phyloP scores from a whole-genome alignment of 306 rosid genomes.

The Acacia acuminata region DNA sequence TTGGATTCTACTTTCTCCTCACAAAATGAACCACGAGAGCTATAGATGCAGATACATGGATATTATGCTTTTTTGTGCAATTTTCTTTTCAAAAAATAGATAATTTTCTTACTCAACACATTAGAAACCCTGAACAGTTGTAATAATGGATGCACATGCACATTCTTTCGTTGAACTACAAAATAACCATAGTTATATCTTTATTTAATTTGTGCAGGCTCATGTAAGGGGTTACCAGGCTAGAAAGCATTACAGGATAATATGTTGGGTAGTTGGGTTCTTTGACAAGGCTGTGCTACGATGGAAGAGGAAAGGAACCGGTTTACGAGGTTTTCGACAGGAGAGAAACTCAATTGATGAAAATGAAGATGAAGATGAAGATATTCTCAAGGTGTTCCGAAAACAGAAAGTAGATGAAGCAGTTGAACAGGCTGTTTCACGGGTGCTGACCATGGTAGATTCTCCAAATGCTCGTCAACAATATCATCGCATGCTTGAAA shows the following conservation, averaged over 20 bases:
- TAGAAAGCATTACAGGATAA: conserved; percentile 72
- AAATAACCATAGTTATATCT: conserved; percentile 15
- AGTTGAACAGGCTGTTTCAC: conserved; percentile 66
- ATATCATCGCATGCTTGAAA: conserved; percentile 77
- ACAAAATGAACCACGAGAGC: conserved; percentile 19
- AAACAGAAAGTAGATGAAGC: conserved; percentile 74
- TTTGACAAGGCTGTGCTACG: conserved; percentile 86
- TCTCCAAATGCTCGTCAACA: conserved; percentile 74
- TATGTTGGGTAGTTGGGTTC: conserved; percentile 92
- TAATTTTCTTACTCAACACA: neutral
- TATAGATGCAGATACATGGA: conserved; percentile 5
- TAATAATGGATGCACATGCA: neutral
- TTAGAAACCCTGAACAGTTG: neutral
- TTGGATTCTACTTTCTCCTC: conserved; percentile 11
- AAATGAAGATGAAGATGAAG: conserved; percentile 86
- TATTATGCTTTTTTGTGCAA: conserved; percentile 9
- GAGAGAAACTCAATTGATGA: conserved; percentile 50
- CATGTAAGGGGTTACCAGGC: conserved; percentile 86
- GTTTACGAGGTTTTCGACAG: conserved; percentile 64
- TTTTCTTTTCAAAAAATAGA: neutral
- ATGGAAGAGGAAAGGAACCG: conserved; percentile 84
- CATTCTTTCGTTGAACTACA: neutral
- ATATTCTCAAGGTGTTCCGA: conserved; percentile 80
- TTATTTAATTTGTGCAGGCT: conserved; percentile 64
- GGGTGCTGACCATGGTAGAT: conserved; percentile 81